phyloP scores from a whole-genome alignment of 2,329 filamentous ascomycete genomes.

The Emericellopsis cladophorae region DNA sequence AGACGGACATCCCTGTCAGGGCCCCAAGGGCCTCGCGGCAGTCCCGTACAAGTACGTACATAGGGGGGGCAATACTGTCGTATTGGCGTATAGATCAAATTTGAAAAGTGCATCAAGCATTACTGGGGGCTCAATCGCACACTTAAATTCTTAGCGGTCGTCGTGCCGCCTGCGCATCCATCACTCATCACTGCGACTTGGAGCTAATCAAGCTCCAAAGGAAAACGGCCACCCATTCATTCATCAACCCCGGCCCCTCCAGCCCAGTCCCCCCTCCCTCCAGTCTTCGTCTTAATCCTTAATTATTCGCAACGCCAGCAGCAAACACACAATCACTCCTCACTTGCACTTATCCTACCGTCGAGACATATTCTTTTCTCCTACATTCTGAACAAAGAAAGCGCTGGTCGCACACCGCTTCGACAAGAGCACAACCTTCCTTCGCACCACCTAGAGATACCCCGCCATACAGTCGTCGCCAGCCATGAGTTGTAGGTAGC shows the following conservation, averaged over 20 bases:
- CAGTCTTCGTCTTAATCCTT: background rate
- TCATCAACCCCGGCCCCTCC: background rate
- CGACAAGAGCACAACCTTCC: background rate
- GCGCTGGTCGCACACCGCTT: slow-evolving; percentile 4
- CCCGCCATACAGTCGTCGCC: slow-evolving; percentile 3
- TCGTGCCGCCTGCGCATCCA: no score
- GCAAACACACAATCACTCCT: background rate
- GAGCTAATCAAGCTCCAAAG: no score
- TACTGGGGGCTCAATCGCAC: no score
- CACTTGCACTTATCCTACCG: background rate
- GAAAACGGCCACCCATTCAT: background rate
- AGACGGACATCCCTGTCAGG: no score
- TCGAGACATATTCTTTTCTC: slow-evolving; percentile 5
- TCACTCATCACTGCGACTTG: no score
- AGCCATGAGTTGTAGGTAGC: slow-evolving; percentile 4
- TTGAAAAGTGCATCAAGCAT: no score
- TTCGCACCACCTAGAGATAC: slow-evolving; percentile 1
- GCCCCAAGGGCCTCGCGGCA: no score
- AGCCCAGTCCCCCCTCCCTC: background rate
- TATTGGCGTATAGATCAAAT: no score
- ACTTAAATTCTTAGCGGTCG: no score
- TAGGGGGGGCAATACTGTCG: no score
- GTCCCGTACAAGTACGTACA: no score
- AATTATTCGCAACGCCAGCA: background rate
- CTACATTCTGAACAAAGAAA: slow-evolving; percentile 3